Evolutionary conservation across 2,329 filamentous ascomycete genomes (phyloP).

Genomic region (Aspergillus sp.): DNA sequence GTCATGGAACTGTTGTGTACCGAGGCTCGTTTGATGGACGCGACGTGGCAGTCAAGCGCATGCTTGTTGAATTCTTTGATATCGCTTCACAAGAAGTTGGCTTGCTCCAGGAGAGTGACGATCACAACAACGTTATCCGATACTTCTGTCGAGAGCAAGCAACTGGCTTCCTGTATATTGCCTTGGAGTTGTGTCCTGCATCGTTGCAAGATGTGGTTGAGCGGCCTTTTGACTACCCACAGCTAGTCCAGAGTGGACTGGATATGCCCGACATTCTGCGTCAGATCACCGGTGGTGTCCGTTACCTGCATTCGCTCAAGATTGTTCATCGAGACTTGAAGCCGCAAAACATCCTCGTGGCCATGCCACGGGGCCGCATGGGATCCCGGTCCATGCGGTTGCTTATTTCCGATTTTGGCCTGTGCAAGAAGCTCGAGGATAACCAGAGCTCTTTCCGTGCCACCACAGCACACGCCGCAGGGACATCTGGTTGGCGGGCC

Average conservation of each 20-base stretch:
- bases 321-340: slow-evolving; percentile 98
- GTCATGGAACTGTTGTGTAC: slow-evolving; percentile 95
- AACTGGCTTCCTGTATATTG: slow-evolving; percentile 90
- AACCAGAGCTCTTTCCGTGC: slow-evolving; percentile 92
- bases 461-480: slow-evolving; percentile 87
- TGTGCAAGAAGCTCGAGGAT: slow-evolving; percentile 94
- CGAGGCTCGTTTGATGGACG: slow-evolving; percentile 90
- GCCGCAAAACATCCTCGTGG: slow-evolving; percentile 92
- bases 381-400: slow-evolving; percentile 67
- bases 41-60: slow-evolving; percentile 91
- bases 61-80: slow-evolving; percentile 94
- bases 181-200: slow-evolving; percentile 86
- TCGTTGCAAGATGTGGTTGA: slow-evolving; percentile 89
- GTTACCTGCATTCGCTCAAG: slow-evolving; percentile 82
- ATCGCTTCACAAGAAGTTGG: slow-evolving; percentile 92
- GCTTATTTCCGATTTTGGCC: slow-evolving; percentile 93
- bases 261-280: slow-evolving; percentile 77
- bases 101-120: slow-evolving; percentile 84
- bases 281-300: slow-evolving; percentile 84
- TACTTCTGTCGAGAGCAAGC: slow-evolving; percentile 92
- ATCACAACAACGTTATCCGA: slow-evolving; percentile 93
- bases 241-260: slow-evolving; percentile 60
- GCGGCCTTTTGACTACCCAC: slow-evolving; percentile 61
- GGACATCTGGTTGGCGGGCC: slow-evolving; percentile 93
- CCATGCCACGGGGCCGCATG: slow-evolving; percentile 50